Percentiles rank a stretch among this genome's conserved stretches.
Evolutionary conservation across 495 filamentous ascomycete genomes (phyloP).

Genomic region (Penicillium psychrofluorescens): DNA sequence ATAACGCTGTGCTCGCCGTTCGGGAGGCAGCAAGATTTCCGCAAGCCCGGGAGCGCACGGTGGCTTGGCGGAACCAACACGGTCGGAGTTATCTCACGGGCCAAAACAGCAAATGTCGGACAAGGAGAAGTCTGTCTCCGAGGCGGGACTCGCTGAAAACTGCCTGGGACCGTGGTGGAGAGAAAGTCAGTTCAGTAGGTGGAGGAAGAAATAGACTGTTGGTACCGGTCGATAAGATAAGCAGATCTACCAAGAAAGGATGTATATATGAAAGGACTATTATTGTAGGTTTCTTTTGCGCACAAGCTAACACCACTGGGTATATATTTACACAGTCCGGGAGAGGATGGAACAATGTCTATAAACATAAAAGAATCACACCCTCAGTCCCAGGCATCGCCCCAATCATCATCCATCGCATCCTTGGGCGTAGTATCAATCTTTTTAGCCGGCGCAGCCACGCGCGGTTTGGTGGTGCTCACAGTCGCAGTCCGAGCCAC

Average conservation of each 20-base stretch:
- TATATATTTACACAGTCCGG: too few species aligned
- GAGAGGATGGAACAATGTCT: too few species aligned
- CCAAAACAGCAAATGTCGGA: too few species aligned
- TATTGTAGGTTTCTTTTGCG: too few species aligned
- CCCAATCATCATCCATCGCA: constrained; percentile 46
- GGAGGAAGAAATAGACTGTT: neutral
- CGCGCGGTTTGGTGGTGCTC: constrained; percentile 33
- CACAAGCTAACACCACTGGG: too few species aligned
- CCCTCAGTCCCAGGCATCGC: constrained; percentile 46
- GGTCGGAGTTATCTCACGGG: too few species aligned
- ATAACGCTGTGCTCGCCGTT: constrained; percentile 5
- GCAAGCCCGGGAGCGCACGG: constrained; percentile 1
- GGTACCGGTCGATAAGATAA: constrained; percentile 4
- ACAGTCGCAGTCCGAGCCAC: constrained; percentile 24
- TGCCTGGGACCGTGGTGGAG: too few species aligned
- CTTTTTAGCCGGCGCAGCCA: constrained; percentile 32
- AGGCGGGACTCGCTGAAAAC: too few species aligned
- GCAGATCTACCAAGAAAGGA: neutral
- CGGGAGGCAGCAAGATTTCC: constrained; percentile 19
- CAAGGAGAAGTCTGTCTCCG: too few species aligned
- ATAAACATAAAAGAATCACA: neutral
- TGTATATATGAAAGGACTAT: too few species aligned
- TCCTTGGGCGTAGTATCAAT: constrained; percentile 46
- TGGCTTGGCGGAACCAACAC: neutral
- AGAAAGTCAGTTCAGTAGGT: too few species aligned